Evolutionary conservation across 106 monocot genomes (phyloP), one percentile per base, ranked within the genome.

Genomic region (Narthecium ossifragum): DNA sequence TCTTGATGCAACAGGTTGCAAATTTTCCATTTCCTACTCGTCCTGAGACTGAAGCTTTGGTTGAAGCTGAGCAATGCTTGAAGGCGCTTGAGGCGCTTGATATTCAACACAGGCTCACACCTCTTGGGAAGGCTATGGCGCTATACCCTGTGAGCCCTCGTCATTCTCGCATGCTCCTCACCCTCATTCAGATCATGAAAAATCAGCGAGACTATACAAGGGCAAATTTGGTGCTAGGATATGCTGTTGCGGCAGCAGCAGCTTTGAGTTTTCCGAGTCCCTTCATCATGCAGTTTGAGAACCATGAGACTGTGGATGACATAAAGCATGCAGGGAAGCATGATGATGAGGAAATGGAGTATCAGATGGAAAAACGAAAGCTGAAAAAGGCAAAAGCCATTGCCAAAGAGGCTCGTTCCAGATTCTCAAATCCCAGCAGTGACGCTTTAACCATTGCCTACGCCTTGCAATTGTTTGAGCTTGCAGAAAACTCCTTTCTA

Each of bases 21-120:
- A 86, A 98, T 60, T 98, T 98, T 70, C 96, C 96, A 39, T 98
- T 98, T 60, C 96, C 96, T 34, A 87, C 96, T 43, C 85, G 86
- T 60, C 96, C 96, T 15, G 73, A 74, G 49, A 45, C 65, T 14
- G 49, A 46, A 47, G 84, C 86, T 41, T 50, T 98, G 59, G 25
- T 45, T 26, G 90, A 98, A 77, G 96, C 96, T 63, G 90, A 98
- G 39, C 51, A 51, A 20, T 84, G 86, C 71, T 71, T 87, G 29
- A 90, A 68, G 56, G 70, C 86, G 53, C 76, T 90, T 52, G 79
- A 81, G 30, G 96, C 86, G 39, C 76, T 98, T 59, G 87, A 98
- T 67, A 39, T 34, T 22, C 52, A 79, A 40, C 79, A 74, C 13
- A 65, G 62, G 66, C 66, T 90, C 34, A 86, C 86, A 53, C 54